Evolutionary conservation across 768 basidiomycete species (phyloP).

Genomic region (Pulveroboletus sp.): DNA sequence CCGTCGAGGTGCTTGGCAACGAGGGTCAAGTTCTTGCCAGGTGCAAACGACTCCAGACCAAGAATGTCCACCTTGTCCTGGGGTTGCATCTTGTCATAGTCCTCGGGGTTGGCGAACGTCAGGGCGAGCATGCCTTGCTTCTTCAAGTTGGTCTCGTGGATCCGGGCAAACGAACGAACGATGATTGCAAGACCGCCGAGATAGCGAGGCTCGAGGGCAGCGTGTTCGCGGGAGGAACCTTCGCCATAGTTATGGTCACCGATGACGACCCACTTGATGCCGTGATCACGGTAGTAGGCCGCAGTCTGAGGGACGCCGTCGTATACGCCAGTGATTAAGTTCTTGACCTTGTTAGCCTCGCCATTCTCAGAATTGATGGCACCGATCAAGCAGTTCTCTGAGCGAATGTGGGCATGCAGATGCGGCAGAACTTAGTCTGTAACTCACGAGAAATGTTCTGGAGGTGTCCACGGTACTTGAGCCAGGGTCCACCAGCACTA

Average conservation of each 20-base stretch:
- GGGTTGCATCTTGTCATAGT: slow-evolving; percentile 91
- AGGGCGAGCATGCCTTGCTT: slow-evolving; percentile 99
- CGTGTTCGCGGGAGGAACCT: slow-evolving; percentile 97
- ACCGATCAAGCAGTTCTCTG: slow-evolving; percentile 96
- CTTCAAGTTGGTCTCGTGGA: slow-evolving; percentile 98
- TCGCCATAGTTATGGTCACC: slow-evolving; percentile 97
- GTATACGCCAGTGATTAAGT: slow-evolving; percentile 83
- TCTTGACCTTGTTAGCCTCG: slow-evolving; percentile 94
- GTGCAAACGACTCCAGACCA: slow-evolving; percentile 84
- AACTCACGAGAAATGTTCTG: slow-evolving; percentile 91
- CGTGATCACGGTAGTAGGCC: slow-evolving; percentile 82
- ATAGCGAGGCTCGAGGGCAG: slow-evolving; percentile 92
- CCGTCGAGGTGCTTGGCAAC: slow-evolving; percentile 82
- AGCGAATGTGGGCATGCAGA: slow-evolving; percentile 2
- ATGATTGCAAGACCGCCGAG: slow-evolving; percentile 95
- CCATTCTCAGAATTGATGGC: slow-evolving; percentile 95
- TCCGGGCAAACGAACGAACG: slow-evolving; percentile 93
- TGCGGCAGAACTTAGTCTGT: not conserved
- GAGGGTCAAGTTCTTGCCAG: slow-evolving; percentile 87
- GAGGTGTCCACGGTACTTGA: slow-evolving; percentile 99
- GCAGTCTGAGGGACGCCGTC: slow-evolving; percentile 82
- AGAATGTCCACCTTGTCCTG: slow-evolving; percentile 86
- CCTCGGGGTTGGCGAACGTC: slow-evolving; percentile 86
- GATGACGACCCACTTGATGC: slow-evolving; percentile 95
- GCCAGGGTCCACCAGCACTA: slow-evolving; percentile 97